Conservation (phyloP, 306 rosid genomes). For the Alnus rubra region DNA sequence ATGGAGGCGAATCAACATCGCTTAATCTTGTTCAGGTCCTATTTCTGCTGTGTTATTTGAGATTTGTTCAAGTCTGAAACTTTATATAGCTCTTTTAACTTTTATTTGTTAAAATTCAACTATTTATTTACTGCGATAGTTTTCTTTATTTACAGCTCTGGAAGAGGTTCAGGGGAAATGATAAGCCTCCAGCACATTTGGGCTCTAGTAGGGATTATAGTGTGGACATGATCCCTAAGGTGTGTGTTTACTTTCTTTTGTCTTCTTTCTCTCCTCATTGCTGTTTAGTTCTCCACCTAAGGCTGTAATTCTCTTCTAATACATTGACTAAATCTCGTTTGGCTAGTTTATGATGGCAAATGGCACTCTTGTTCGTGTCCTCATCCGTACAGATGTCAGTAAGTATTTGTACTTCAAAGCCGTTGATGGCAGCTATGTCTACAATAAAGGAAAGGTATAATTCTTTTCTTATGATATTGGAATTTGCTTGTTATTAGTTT, state of each 20-base stretch:
- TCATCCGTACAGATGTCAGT: slow-evolving; percentile 90
- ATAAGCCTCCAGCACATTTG: slow-evolving; percentile 80
- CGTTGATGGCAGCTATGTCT: slow-evolving; percentile 72
- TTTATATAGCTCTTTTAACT: background rate
- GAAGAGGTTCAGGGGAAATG: slow-evolving; percentile 90
- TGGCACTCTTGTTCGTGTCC: slow-evolving; percentile 91
- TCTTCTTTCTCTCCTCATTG: background rate
- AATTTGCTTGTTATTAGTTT: background rate
- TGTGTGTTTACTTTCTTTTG: slow-evolving; percentile 18
- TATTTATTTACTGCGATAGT: slow-evolving; percentile 12
- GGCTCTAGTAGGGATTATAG: slow-evolving; percentile 95
- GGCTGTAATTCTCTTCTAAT: slow-evolving; percentile 13
- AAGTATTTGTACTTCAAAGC: slow-evolving; percentile 94
- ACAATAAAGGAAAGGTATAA: slow-evolving; percentile 75
- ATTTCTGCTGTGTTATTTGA: slow-evolving; percentile 1
- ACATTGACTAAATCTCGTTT: background rate
- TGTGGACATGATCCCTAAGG: slow-evolving; percentile 97
- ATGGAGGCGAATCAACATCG: slow-evolving; percentile 93
- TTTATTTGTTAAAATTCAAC: background rate
- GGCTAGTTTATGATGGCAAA: slow-evolving; percentile 96
- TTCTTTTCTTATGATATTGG: background rate
- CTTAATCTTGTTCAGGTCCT: slow-evolving; percentile 82
- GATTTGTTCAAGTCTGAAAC: background rate
- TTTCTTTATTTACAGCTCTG: slow-evolving; percentile 60
- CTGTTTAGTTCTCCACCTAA: background rate